phyloP scores from a whole-genome alignment of 192 early-diverging fungal genomes.

The Coemansia furcata region DNA sequence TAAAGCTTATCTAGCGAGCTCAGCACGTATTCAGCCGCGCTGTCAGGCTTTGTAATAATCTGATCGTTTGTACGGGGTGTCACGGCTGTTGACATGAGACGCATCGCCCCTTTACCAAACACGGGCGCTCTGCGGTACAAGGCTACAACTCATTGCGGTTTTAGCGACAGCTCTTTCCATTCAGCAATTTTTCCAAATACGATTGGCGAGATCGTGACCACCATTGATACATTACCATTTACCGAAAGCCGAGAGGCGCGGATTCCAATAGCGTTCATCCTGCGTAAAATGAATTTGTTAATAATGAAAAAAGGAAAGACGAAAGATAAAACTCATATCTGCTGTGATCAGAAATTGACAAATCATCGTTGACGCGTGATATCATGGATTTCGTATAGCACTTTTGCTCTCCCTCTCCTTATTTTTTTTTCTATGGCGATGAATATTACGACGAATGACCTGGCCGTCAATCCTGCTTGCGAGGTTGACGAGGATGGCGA shows the following conservation, averaged over 20 bases:
- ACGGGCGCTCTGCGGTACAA: neutral
- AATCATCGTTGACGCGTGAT: too few species aligned
- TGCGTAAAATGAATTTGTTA: neutral
- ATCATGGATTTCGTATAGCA: neutral
- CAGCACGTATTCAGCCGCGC: conserved; percentile 70
- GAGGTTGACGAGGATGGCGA: neutral
- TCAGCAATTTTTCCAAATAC: neutral
- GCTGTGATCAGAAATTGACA: too few species aligned
- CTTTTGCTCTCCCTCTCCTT: neutral
- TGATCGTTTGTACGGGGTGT: conserved; percentile 50
- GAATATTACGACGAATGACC: neutral
- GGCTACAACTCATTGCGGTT: neutral
- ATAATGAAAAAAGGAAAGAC: too few species aligned
- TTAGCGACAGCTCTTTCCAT: neutral
- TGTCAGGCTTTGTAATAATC: conserved; percentile 50
- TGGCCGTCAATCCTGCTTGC: neutral
- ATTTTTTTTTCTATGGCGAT: neutral
- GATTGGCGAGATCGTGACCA: neutral
- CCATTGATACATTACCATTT: neutral
- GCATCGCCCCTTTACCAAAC: neutral
- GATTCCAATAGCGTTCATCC: conserved; percentile 34
- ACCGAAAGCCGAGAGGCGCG: conserved; percentile 13
- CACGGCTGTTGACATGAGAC: conserved; percentile 41
- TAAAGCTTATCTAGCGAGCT: conserved; percentile 89
- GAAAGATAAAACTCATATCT: neutral